Percentiles rank a stretch among this genome's conserved stretches.
Evolutionary conservation across 371 early-diverging fungal species (phyloP).

Genomic region (Mortierella sp.): DNA sequence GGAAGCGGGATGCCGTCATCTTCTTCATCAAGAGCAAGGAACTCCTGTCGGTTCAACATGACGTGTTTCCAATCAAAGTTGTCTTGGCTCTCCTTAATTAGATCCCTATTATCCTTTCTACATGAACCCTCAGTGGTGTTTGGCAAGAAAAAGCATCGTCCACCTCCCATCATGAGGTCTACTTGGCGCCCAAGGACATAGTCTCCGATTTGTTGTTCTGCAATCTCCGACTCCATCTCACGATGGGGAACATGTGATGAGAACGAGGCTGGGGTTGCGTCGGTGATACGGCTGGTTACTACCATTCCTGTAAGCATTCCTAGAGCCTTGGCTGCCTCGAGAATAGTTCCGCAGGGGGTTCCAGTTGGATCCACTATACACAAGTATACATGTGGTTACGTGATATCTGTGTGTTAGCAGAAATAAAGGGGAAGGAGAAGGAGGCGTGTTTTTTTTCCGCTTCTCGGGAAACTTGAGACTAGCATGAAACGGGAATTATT

Average conservation of each 20-base stretch:
- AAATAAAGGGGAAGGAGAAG: neutral
- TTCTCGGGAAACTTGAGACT: too few species aligned
- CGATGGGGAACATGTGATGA: slow-evolving; percentile 86
- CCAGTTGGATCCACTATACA: slow-evolving; percentile 68
- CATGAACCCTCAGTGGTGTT: slow-evolving; percentile 71
- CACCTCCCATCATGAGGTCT: slow-evolving; percentile 95
- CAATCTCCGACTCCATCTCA: slow-evolving; percentile 85
- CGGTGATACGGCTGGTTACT: slow-evolving; percentile 92
- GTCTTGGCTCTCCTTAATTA: slow-evolving; percentile 65
- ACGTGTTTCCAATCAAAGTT: slow-evolving; percentile 71
- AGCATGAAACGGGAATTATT: too few species aligned
- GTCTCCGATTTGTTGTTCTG: slow-evolving; percentile 90
- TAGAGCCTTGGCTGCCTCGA: slow-evolving; percentile 91
- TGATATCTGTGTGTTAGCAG: neutral
- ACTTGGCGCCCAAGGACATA: slow-evolving; percentile 83
- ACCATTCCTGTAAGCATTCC: slow-evolving; percentile 92
- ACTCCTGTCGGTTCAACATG: slow-evolving; percentile 63
- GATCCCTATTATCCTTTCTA: slow-evolving; percentile 76
- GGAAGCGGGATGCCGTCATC: slow-evolving; percentile 67
- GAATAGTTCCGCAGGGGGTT: slow-evolving; percentile 89
- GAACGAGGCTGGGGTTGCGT: slow-evolving; percentile 88
- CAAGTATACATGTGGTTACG: too few species aligned
- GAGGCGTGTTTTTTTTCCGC: too few species aligned
- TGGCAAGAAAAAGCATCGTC: slow-evolving; percentile 86
- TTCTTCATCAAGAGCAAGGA: slow-evolving; percentile 62